Evolutionary conservation across 148 eudicot species (phyloP).

Genomic region (Cornus suecica): DNA sequence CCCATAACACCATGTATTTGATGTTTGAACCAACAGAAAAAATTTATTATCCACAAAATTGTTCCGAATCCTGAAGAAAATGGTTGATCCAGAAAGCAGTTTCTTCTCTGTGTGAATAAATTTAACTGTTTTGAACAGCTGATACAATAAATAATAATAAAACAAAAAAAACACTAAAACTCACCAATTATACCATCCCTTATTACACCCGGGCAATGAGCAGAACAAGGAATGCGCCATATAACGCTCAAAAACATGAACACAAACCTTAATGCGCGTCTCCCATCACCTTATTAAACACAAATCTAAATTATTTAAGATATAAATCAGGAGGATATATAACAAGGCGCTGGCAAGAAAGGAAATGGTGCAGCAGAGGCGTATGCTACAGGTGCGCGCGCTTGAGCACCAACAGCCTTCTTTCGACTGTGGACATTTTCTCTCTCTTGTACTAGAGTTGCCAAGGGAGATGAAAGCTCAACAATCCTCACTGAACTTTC

Average conservation of each 20-base stretch:
- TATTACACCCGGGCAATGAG: neutral
- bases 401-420: conserved; percentile 15
- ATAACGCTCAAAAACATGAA: neutral
- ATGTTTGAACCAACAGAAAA: too few relatives aligned
- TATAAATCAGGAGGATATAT: conserved; percentile 18
- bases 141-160: neutral
- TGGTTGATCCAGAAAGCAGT: neutral
- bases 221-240: neutral
- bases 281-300: neutral
- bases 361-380: conserved; percentile 97
- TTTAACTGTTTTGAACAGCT: neutral
- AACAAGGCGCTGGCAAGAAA: conserved; percentile 85
- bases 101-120: neutral
- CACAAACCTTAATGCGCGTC: neutral
- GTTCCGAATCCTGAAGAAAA: too few relatives aligned
- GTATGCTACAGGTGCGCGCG: conserved; percentile 79
- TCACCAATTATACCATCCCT: neutral
- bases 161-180: neutral
- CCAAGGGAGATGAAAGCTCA: conserved; percentile 21
- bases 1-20: too few relatives aligned
- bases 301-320: neutral
- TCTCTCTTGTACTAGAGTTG: conserved; percentile 14
- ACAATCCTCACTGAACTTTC: conserved; percentile 16
- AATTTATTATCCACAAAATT: too few relatives aligned
- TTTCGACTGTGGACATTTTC: conserved; percentile 13